Conservation (phyloP, 192 early-diverging fungal genomes). For the Coemansia sp. region DNA sequence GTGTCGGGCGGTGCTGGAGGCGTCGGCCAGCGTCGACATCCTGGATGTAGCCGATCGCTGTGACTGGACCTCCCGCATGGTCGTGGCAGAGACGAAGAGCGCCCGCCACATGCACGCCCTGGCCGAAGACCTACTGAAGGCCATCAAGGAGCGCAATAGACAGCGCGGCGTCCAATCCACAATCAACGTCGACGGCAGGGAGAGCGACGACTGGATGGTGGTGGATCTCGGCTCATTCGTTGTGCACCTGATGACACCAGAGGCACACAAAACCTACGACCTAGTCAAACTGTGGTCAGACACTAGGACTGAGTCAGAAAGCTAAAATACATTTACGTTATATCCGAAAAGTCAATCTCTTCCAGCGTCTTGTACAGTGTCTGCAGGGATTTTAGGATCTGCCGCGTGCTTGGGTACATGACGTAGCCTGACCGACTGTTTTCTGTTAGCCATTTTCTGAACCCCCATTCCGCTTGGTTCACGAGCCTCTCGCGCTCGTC, state of each 20-base stretch:
- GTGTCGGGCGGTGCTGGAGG: slow-evolving; percentile 16
- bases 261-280: slow-evolving; percentile 37
- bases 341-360: slow-evolving; percentile 38
- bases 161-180: not conserved
- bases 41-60: slow-evolving; percentile 36
- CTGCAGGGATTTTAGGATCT: slow-evolving; percentile 43
- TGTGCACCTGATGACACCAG: slow-evolving; percentile 48
- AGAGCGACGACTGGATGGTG: slow-evolving; percentile 53
- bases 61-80: slow-evolving; percentile 38
- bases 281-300: slow-evolving; percentile 33
- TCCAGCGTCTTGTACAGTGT: slow-evolving; percentile 19
- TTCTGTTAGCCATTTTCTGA: slow-evolving; percentile 35
- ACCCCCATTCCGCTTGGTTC: slow-evolving; percentile 40
- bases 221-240: slow-evolving; percentile 47
- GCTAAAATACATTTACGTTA: slow-evolving; percentile 5
- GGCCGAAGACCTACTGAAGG: slow-evolving; percentile 31
- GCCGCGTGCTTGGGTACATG: slow-evolving; percentile 44
- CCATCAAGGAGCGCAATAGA: slow-evolving; percentile 36
- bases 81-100: slow-evolving; percentile 41
- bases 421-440: slow-evolving; percentile 29
- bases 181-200: slow-evolving; percentile 43
- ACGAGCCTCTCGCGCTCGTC: slow-evolving; percentile 30
- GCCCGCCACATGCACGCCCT: slow-evolving; percentile 53
- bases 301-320: too few relatives aligned
- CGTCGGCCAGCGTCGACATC: slow-evolving; percentile 14